Base-by-base conservation (phyloP, 2,329 filamentous ascomycete species). In the Alternaria infectoria region DNA sequence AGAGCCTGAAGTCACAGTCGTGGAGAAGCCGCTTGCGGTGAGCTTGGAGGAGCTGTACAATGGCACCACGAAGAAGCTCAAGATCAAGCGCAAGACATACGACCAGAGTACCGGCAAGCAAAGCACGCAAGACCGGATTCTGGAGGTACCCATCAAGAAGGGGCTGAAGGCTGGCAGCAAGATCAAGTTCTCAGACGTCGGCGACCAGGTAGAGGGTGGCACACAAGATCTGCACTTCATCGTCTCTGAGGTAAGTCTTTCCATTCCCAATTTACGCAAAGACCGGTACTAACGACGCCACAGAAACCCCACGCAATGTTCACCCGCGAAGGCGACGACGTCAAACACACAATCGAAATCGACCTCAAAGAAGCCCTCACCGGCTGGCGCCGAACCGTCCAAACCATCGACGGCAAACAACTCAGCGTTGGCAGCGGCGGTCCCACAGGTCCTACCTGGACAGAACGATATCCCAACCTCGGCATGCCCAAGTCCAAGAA, bases 161-260 rank as follows among this genome's bases (percentile, higher is more conserved):
- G 96, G 96, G 62, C 83, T 98, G 81, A 97, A 98, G 83, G 94
- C 96, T 73, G 96, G 96, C 28, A 97, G 93, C 76, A 99, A 98
- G 86, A 97, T 99, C 81, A 97, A 97, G 82, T 99, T 97, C 78
- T 92, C 92, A 76, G 93, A 95, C 45, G 94, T 99, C n/a, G 96
- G 96, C 11, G 96, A 99, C 80, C 94, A 98, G 79, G 93, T 97
- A 65, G 96, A 98, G 77, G 96, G 96, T 45, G 95, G 95, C 13
- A 92, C 93, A 62, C 96, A 99, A 80, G 96, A 99, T 81, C 82
- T 99, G 56, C 94, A 97, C 79, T 97, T 99, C 74, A 91, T 99
- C 62, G 88, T 99, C 21, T 91, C 93, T 81, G 95, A 97, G 90
- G 93, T 94, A 88, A 85, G 90, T 77, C 30, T 40, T 15, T 40